Evolutionary conservation across 202 grass and related monocot species (phyloP).

Genomic region (Digitaria exilis): DNA sequence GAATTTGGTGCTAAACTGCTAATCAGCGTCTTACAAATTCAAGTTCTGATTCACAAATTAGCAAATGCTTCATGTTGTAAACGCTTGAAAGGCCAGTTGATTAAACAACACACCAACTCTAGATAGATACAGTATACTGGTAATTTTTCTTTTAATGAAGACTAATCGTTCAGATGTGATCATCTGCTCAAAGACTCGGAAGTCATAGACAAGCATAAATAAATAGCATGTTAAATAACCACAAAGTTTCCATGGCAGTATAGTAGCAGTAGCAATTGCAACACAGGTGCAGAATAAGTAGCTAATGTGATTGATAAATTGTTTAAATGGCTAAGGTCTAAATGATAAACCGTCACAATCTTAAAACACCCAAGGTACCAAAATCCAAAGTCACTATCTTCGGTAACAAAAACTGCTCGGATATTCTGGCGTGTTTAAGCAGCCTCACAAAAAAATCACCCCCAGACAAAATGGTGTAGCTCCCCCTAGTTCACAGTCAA

Average conservation of each 20-base stretch:
- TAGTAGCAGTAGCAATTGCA: conserved; percentile 11
- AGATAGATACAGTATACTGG: not conserved
- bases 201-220: not conserved
- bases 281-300: conserved; percentile 23
- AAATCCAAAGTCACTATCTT: conserved; percentile 32
- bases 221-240: not conserved
- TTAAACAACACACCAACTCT: not conserved
- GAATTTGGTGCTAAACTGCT: not conserved
- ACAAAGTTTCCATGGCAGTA: not conserved
- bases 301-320: conserved; percentile 8
- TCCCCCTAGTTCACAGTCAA: conserved; percentile 25
- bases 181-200: not conserved
- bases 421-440: conserved; percentile 19
- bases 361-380: conserved; percentile 8
- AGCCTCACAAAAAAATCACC: conserved; percentile 36
- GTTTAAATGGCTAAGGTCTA: conserved; percentile 21
- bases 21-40: not conserved
- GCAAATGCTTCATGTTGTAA: no score
- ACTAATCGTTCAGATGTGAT: not conserved
- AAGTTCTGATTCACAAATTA: not conserved
- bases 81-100: not conserved
- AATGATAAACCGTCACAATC: conserved; percentile 31
- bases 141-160: not conserved
- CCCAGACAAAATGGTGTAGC: conserved; percentile 26
- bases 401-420: conserved; percentile 27